These are phyloP conservation scores for Pholiota molesta DNA, from an alignment of 768 basidiomycete genomes.

Conservation along the genomic window DNA sequence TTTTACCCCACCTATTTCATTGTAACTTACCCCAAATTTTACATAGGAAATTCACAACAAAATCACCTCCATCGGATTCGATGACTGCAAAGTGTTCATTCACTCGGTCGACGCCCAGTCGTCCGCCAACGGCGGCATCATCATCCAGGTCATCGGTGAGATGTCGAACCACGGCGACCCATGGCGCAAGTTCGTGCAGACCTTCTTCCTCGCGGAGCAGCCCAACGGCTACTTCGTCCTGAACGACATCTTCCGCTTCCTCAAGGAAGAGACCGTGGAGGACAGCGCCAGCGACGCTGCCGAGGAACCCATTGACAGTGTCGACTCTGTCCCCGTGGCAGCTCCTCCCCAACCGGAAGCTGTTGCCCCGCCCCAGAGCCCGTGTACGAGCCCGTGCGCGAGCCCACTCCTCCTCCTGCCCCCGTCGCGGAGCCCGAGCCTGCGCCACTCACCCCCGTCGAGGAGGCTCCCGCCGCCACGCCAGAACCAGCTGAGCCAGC, in stretches of 20 bases:
- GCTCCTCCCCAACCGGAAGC: slow-evolving; percentile 30
- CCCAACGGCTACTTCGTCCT: slow-evolving; percentile 99
- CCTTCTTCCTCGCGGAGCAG: slow-evolving; percentile 99
- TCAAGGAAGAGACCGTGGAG: slow-evolving; percentile 93
- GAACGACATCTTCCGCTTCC: slow-evolving; percentile 99
- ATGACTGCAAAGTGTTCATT: slow-evolving; percentile 98
- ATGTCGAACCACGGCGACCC: slow-evolving; percentile 92
- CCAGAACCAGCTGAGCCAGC: slow-evolving; percentile 41
- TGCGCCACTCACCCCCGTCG: slow-evolving; percentile 27
- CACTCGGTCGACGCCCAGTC: slow-evolving; percentile 98
- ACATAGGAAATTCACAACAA: slow-evolving; percentile 93
- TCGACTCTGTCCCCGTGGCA: slow-evolving; percentile 38
- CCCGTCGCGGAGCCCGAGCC: slow-evolving; percentile 28
- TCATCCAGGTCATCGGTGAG: slow-evolving; percentile 99
- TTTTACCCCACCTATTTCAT: background rate
- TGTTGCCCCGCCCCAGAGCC: slow-evolving; percentile 31
- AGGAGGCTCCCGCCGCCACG: slow-evolving; percentile 37
- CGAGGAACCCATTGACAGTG: slow-evolving; percentile 21
- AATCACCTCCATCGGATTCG: slow-evolving; percentile 91
- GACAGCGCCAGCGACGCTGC: slow-evolving; percentile 64
- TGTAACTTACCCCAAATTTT: slow-evolving; percentile 1
- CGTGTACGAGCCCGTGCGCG: slow-evolving; percentile 32
- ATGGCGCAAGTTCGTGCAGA: slow-evolving; percentile 99
- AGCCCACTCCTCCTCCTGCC: slow-evolving; percentile 42
- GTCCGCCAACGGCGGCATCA: slow-evolving; percentile 92